Evolutionary conservation across 208 protist genomes (phyloP), one percentile per base, ranked within the genome.

Genomic region (Crithidia bombi): DNA sequence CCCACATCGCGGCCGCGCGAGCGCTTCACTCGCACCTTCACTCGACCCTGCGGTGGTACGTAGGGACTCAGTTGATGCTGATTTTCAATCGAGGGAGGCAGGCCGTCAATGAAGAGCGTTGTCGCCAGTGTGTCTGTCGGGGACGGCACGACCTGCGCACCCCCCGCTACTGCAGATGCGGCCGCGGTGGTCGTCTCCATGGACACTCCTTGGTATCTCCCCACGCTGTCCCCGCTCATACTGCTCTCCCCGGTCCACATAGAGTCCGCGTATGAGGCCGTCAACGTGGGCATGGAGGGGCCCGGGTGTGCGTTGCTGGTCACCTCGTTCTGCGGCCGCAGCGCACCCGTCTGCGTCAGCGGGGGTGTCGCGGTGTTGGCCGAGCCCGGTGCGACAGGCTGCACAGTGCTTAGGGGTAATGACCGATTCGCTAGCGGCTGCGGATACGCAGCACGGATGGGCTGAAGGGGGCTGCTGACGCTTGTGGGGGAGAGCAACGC

Each of bases 41-140:
- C 28, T 6, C 85, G 58, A n/a, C 87, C 87, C 25, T 82, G 66
- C 15, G 64, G 69, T 10, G 87, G 87, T 12, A 92, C 83, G 65
- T 73, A 84, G 0, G 79, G 79, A 23, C 55, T 28, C 35, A 92
- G 70, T 25, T 78, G 75, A 1, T 61, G 39, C 36, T 75, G 66
- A 56, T 85, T 89, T 30, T 76, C 65, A 12, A 92, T 71, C 15
- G 30, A 57, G 12, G 65, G 21, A 11, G 87, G 81, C 25, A 92
- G 44, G 33, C 75, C 74, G 51, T 64, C 69, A 30, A 92, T 80
- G 68, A 84, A 92, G n/a, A 92, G 73, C 25, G 78, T 87, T 7
- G 50, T 72, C 5, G 54, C 11, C 17, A 44, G 28, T 3, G 36
- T 23, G 19, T 63, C 47, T 0, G 47, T 26, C 4, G 69, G 6